Evolutionary conservation across 2,329 filamentous ascomycete genomes (phyloP), one percentile per base, ranked within the genome.

Genomic region (Botryosphaeria dothidea): DNA sequence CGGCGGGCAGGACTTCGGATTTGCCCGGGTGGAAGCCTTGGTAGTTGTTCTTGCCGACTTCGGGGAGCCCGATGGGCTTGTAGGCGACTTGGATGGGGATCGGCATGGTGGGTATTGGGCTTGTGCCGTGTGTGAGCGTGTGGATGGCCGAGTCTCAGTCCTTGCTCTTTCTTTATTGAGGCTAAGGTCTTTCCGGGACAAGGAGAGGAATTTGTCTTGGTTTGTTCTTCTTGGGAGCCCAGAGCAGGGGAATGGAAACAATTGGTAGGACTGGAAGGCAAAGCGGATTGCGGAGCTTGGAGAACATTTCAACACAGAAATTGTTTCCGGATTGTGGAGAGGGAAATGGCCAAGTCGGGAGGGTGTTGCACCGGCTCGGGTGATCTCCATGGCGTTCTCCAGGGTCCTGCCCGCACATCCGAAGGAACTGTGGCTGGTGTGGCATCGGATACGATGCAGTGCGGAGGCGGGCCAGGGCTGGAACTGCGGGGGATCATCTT

Each of bases 21-120:
- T 78, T 78, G 9, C 78, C 75, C 0, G 78, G 75, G 48, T 75
- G 70, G 64, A 80, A 75, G 31, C 75, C 75, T 70, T 77, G 71
- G 56, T 81, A 81, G 66, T 77, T 77, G 67, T 81, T 81, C 34
- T 76, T 73, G 25, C 78, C 79, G 2, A 75, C 64, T 21, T 76
- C 72, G 17, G 79, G 77, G 66, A 74, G 70, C 19, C 65, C 75
- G 23, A 76, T 77, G 11, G 70, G 74, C 58, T 72, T 70, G 48
- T 68, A 69, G 13, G 70, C 70, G 36, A 73, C 66, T 68, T 77
- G 74, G 7, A 75, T 67, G 11, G 73, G 70, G 62, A 70, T 68
- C 43, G 75, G 75, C 75, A 78, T 77, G 2, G 31, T 70, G 49
- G 11, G 8, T 27, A 17, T 25, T 34, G 13, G 17, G 41, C 5